These are phyloP conservation scores for Phytopythium ostracodes DNA, from an alignment of 352 stramenopile species.

Conservation along the genomic window DNA sequence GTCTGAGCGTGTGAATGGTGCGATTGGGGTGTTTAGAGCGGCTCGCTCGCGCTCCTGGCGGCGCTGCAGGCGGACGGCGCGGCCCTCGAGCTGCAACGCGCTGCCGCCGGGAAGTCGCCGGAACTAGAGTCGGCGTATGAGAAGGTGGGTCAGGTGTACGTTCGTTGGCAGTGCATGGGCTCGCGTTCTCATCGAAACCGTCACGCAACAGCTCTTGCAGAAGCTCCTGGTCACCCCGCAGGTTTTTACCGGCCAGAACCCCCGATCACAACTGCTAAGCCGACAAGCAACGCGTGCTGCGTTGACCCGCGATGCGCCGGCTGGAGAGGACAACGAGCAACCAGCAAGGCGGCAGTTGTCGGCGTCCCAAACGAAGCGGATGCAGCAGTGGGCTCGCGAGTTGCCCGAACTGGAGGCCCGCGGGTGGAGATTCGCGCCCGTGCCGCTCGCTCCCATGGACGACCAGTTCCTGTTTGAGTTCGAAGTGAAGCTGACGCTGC, in stretches of 20 bases:
- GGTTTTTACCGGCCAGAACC: not conserved
- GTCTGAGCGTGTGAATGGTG: not conserved
- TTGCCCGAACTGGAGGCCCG: slow-evolving; percentile 20
- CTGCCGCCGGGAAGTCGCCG: slow-evolving; percentile 16
- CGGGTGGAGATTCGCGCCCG: slow-evolving; percentile 56
- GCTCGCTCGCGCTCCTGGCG: slow-evolving; percentile 18
- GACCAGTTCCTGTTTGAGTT: slow-evolving; percentile 80
- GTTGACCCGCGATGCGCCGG: not conserved
- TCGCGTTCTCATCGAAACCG: not conserved
- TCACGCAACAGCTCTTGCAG: slow-evolving; percentile 23
- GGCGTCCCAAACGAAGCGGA: not conserved
- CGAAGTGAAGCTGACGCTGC: slow-evolving; percentile 62
- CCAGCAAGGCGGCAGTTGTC: not conserved
- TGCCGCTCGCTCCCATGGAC: slow-evolving; percentile 50
- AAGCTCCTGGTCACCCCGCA: slow-evolving; percentile 34
- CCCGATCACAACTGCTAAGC: not conserved
- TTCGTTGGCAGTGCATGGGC: not conserved
- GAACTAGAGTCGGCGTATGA: slow-evolving; percentile 42
- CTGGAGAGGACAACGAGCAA: not conserved
- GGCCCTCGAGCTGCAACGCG: slow-evolving; percentile 33
- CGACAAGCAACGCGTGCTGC: not conserved
- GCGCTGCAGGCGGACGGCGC: slow-evolving; percentile 33
- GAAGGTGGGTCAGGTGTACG: slow-evolving; percentile 19
- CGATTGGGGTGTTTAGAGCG: slow-evolving; percentile 9
- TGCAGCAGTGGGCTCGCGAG: slow-evolving; percentile 9